Base-by-base conservation (phyloP, 2,329 filamentous ascomycete species). In the Xylaria sp. region DNA sequence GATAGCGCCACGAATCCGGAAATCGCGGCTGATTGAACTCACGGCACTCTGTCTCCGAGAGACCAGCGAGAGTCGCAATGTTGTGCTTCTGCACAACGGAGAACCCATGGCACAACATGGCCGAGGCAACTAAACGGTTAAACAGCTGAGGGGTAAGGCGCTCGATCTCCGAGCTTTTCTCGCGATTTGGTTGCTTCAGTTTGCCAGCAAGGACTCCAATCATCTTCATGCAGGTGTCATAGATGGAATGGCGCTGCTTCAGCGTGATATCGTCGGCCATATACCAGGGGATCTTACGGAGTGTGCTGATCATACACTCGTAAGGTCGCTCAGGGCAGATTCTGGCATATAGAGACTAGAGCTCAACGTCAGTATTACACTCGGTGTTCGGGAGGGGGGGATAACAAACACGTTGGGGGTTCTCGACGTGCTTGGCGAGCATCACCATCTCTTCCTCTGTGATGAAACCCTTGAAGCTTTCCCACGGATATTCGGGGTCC, bases 281-380 rank as follows among this genome's bases (percentile, higher is more conserved):
- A 67, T 86, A 83, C 89, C 89, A 92, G 0, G 89, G 89, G 51
- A 89, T 83, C 81, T 91, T 88, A 68, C 84, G 85, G 45, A 89
- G 75, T 0, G 86, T 90, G 75, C 87, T 89, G 72, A 91, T 89
- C 73, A 91, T 81, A 75, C 85, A 89, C 79, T 92, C 89, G 64
- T 86, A 91, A 1, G 88, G 86, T 14, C 89, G 85, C 78, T 91
- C 88, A 0, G 88, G 88, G 71, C 88, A 90, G 30, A 88, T 83
- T 65, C 82, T 84, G 8, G 86, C 85, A 74, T 87, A 91, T 0
- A 86, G 85, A 12, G 87, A 88, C 87, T 90, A 34, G 17, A 48
- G 3, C 7, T 24, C 45, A 48, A 48, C 9, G 53, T 68, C 39
- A 69, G 64, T 24, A 21, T 48, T 47, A 5, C 30, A 39, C 17